Conservation (phyloP, 2,329 filamentous ascomycete genomes). For the Microdochium paspali region DNA sequence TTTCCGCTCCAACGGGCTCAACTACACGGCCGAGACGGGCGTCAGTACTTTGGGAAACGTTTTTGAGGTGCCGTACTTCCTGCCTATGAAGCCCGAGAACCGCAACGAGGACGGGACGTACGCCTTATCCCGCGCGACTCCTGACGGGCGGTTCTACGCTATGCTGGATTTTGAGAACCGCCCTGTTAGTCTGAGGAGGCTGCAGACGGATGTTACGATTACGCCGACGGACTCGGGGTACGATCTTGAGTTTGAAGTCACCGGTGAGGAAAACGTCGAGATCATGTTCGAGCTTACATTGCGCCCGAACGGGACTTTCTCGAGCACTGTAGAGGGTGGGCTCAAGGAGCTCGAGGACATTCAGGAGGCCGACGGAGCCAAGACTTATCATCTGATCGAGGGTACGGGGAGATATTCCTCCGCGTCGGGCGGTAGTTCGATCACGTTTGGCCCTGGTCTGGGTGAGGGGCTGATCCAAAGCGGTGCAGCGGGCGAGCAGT, state of each 20-base stretch:
- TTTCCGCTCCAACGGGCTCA: constrained; percentile 8
- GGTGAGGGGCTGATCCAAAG: constrained; percentile 5
- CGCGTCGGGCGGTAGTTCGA: constrained; percentile 3
- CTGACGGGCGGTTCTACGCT: constrained; percentile 9
- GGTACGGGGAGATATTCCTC: constrained; percentile 6
- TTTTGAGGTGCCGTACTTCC: constrained; percentile 9
- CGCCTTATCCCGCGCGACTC: constrained; percentile 5
- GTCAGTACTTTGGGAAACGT: constrained; percentile 4
- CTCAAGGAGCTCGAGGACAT: constrained; percentile 1
- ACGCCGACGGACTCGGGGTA: constrained; percentile 6
- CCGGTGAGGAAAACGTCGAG: constrained; percentile 9
- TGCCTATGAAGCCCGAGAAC: constrained; percentile 7
- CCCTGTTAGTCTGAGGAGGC: constrained; percentile 7
- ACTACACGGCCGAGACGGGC: constrained; percentile 1
- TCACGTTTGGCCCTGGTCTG: constrained; percentile 8
- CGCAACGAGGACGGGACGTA: constrained; percentile 6
- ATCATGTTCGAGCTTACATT: constrained; percentile 10
- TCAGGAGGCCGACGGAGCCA: constrained; percentile 2
- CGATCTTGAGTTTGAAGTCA: constrained; percentile 8
- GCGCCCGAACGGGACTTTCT: constrained; percentile 4
- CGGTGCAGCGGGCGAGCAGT: constrained; percentile 8
- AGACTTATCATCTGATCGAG: constrained; percentile 7
- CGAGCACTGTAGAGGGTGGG: background rate
- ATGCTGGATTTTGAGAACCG: constrained; percentile 9
- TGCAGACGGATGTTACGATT: constrained; percentile 7